These are phyloP conservation scores for Rhizopogon hawkerae DNA, from an alignment of 1,284 basidiomycete genomes.

Conservation along the genomic window DNA sequence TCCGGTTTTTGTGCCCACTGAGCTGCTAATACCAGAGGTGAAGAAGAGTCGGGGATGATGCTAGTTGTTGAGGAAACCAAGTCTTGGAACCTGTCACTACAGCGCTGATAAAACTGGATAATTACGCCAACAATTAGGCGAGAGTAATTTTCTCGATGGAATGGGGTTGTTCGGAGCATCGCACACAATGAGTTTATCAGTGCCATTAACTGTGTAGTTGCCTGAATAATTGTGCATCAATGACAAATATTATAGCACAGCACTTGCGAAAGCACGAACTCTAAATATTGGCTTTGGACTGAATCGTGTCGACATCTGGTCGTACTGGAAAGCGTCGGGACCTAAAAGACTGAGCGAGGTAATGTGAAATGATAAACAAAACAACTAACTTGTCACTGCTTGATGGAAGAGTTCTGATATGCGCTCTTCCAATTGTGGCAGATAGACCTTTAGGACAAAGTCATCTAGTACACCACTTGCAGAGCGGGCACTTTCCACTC, in stretches of 20 bases:
- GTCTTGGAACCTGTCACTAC: conserved; percentile 79
- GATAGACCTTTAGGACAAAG: conserved; percentile 88
- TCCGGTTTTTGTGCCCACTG: conserved; percentile 84
- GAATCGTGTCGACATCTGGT: conserved; percentile 53
- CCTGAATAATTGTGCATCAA: conserved; percentile 36
- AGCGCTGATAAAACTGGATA: conserved; percentile 94
- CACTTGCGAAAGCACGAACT: conserved; percentile 32
- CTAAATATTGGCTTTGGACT: conserved; percentile 73
- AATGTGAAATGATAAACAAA: conserved; percentile 1
- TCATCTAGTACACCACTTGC: conserved; percentile 83
- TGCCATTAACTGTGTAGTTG: conserved; percentile 78
- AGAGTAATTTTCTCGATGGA: conserved; percentile 91
- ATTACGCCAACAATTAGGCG: conserved; percentile 93
- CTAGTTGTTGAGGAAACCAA: conserved; percentile 41
- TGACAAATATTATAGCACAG: conserved; percentile 3
- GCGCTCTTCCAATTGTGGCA: conserved; percentile 94
- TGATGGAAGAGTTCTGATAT: conserved; percentile 84
- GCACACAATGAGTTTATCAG: conserved; percentile 88
- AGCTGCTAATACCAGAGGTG: conserved; percentile 57
- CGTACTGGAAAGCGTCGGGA: conserved; percentile 78
- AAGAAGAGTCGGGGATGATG: conserved; percentile 28
- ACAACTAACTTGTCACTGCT: conserved; percentile 64
- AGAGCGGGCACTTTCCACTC: conserved; percentile 59
- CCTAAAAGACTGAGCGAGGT: conserved; percentile 33
- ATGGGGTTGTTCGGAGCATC: conserved; percentile 92